These are phyloP conservation scores for Angophora floribunda DNA, from an alignment of 345 rosid genomes.

Conservation along the genomic window DNA sequence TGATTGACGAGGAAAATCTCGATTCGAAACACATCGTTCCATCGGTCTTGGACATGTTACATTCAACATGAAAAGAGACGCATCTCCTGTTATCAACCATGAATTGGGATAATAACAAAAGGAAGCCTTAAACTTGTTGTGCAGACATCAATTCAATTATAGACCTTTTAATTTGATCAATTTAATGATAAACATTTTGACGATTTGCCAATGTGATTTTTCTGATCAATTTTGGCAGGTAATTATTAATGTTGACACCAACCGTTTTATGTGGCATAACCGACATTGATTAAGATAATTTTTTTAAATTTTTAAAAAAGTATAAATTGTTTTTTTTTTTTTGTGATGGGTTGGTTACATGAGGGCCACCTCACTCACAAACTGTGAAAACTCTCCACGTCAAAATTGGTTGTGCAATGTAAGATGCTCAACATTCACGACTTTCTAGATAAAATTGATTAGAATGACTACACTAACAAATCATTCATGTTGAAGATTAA, in stretches of 20 bases:
- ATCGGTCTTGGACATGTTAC: not conserved
- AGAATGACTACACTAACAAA: not conserved
- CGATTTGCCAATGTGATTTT: not conserved
- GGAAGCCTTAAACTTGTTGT: accelerated
- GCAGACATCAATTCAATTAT: accelerated
- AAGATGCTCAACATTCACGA: accelerated
- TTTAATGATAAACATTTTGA: not conserved
- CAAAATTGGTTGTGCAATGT: accelerated
- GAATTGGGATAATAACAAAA: not conserved
- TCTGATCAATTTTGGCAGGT: accelerated
- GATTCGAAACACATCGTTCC: not conserved
- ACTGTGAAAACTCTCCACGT: not conserved
- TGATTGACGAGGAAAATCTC: not conserved
- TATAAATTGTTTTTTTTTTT: not conserved
- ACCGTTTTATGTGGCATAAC: accelerated
- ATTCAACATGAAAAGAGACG: not conserved
- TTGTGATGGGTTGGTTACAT: accelerated
- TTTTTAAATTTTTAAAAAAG: not conserved
- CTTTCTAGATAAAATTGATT: accelerated
- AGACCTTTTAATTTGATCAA: accelerated
- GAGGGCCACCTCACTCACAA: not conserved
- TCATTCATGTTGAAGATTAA: accelerated
- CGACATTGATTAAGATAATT: accelerated
- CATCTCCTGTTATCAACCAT: not conserved
- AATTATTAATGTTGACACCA: accelerated